Evolutionary conservation across 805 yeast genomes (phyloP).

Genomic region (Candida sphagnicola): DNA sequence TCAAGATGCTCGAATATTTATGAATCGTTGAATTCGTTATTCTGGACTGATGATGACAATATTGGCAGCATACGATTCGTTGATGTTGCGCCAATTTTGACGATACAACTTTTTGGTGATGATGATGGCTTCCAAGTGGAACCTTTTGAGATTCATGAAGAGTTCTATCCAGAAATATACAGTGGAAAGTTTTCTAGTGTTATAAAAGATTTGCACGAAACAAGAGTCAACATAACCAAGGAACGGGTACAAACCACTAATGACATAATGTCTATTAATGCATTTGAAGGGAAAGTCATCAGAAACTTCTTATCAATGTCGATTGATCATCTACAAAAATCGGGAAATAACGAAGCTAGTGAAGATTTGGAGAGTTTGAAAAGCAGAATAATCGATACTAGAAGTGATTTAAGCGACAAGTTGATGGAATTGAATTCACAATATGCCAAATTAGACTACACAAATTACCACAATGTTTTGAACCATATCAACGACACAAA

Average conservation of each 20-base stretch:
- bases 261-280: conserved; percentile 27
- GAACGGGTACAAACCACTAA: conserved; percentile 18
- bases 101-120: conserved; percentile 27
- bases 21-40: conserved; percentile 29
- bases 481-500: conserved; percentile 8
- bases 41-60: conserved; percentile 31
- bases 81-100: conserved; percentile 26
- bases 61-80: conserved; percentile 26
- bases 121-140: conserved; percentile 12
- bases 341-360: conserved; percentile 11
- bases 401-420: conserved; percentile 13
- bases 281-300: conserved; percentile 39
- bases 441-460: conserved; percentile 16
- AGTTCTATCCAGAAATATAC: conserved; percentile 34
- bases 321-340: conserved; percentile 13
- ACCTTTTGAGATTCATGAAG: conserved; percentile 26
- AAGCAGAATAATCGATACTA: conserved; percentile 14
- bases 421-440: conserved; percentile 15
- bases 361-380: conserved; percentile 15
- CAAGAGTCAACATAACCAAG: conserved; percentile 11
- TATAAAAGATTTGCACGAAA: conserved; percentile 16
- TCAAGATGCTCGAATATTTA: conserved; percentile 21
- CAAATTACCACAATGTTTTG: conserved; percentile 16
- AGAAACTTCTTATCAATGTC: conserved; percentile 22
- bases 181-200: conserved; percentile 17